Percentiles rank a stretch among this genome's conserved stretches.
These are phyloP conservation scores for Hyaloscypha finlandica DNA, from an alignment of 495 filamentous ascomycete species.

Conservation along the genomic window DNA sequence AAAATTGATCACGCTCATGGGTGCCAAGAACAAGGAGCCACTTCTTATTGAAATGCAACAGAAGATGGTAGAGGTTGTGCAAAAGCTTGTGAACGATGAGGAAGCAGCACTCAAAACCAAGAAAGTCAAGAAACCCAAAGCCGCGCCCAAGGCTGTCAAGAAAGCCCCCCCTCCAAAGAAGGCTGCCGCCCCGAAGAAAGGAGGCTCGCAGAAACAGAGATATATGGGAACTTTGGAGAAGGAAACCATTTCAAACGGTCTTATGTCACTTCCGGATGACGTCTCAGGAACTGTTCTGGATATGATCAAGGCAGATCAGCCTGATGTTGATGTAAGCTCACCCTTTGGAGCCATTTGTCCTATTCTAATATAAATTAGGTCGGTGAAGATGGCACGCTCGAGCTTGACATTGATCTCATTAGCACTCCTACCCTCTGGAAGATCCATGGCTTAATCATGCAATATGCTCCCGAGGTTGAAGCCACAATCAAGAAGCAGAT, in stretches of 20 bases:
- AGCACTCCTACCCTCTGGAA: constrained; percentile 71
- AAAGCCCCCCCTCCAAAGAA: constrained; percentile 39
- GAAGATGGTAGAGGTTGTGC: constrained; percentile 46
- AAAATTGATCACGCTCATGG: constrained; percentile 67
- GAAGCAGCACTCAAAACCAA: constrained; percentile 37
- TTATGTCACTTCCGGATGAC: constrained; percentile 69
- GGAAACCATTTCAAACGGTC: constrained; percentile 80
- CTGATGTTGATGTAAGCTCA: constrained; percentile 58
- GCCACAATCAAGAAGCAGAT: constrained; percentile 19
- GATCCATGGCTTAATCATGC: constrained; percentile 75
- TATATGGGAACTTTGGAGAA: constrained; percentile 76
- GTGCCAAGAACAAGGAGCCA: constrained; percentile 67
- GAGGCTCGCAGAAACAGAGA: constrained; percentile 42
- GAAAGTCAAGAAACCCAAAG: constrained; percentile 49
- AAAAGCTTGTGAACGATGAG: constrained; percentile 54
- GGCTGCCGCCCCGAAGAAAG: constrained; percentile 41
- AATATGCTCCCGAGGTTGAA: constrained; percentile 58
- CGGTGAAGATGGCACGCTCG: constrained; percentile 76
- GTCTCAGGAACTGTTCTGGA: constrained; percentile 79
- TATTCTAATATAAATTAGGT: constrained; percentile 33
- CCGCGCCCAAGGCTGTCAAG: constrained; percentile 32
- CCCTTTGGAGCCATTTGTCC: constrained; percentile 10
- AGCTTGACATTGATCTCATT: constrained; percentile 87
- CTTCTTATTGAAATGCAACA: constrained; percentile 58
- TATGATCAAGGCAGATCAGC: constrained; percentile 87